Evolutionary conservation across 352 stramenopile species (phyloP).

Genomic region (Aphanomyces cochlioides): DNA sequence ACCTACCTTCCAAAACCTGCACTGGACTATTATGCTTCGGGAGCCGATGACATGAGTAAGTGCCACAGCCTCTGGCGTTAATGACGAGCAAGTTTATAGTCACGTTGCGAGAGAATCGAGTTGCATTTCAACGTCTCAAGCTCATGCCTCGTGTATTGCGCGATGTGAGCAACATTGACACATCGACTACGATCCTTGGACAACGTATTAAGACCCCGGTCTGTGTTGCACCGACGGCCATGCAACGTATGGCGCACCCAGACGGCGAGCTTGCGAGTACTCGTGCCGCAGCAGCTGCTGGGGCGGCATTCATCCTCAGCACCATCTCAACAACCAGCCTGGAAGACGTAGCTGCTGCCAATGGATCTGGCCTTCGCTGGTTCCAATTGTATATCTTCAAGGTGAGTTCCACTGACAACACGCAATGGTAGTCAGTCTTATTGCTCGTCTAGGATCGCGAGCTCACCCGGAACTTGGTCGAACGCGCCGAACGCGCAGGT

Average conservation of each 20-base stretch:
- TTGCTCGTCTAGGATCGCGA: conserved; percentile 68
- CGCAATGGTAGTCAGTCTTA: not conserved
- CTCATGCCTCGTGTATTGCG: conserved; percentile 93
- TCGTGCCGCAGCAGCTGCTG: conserved; percentile 72
- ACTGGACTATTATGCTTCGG: conserved; percentile 90
- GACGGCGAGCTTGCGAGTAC: conserved; percentile 89
- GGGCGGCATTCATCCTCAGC: conserved; percentile 90
- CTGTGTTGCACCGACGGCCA: conserved; percentile 88
- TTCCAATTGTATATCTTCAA: conserved; percentile 97
- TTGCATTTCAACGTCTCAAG: conserved; percentile 90
- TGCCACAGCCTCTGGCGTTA: conserved; percentile 54
- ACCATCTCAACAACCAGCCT: conserved; percentile 90
- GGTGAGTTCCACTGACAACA: conserved; percentile 33
- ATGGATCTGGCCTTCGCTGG: conserved; percentile 19
- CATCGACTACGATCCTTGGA: conserved; percentile 89
- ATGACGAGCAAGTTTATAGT: conserved; percentile 30
- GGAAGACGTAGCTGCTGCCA: conserved; percentile 59
- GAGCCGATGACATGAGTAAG: conserved; percentile 91
- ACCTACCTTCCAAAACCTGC: conserved; percentile 89
- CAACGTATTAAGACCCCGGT: conserved; percentile 89
- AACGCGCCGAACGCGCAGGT: conserved; percentile 88
- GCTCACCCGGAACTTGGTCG: conserved; percentile 89
- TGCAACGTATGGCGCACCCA: conserved; percentile 94
- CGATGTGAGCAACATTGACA: conserved; percentile 90
- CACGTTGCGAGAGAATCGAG: conserved; percentile 66